Evolutionary conservation across 768 basidiomycete species (phyloP).

Genomic region (Pulveroboletus ravenelii): DNA sequence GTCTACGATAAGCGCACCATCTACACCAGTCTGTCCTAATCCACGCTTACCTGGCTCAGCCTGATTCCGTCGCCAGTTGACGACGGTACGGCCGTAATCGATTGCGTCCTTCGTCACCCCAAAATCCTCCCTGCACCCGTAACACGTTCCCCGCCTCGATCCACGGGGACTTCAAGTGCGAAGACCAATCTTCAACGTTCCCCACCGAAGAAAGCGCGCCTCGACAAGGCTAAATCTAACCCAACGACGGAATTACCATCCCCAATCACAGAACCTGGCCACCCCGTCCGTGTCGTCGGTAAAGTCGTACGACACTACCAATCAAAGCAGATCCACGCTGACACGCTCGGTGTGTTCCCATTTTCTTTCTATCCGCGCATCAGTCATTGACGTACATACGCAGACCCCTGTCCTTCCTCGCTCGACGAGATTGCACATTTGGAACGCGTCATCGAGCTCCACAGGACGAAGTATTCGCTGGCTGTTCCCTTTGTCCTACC

Average conservation of each 20-base stretch:
- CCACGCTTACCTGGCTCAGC: not conserved
- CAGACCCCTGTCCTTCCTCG: conserved; percentile 43
- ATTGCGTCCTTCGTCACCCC: conserved; percentile 50
- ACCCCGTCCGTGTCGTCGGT: conserved; percentile 44
- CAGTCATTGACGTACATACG: not conserved
- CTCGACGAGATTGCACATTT: conserved; percentile 63
- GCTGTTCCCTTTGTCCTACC: conserved; percentile 45
- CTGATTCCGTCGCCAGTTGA: conserved; percentile 47
- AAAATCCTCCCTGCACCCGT: conserved; percentile 21
- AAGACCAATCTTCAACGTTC: not conserved
- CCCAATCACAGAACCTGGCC: conserved; percentile 43
- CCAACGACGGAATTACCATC: conserved; percentile 21
- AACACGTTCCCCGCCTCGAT: conserved; percentile 7
- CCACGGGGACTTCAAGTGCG: not conserved
- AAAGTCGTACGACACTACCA: conserved; percentile 38
- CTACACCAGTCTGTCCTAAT: conserved; percentile 45
- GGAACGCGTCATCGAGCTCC: conserved; percentile 47
- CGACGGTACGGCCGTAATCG: conserved; percentile 70
- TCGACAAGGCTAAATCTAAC: conserved; percentile 4
- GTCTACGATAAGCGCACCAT: conserved; percentile 54
- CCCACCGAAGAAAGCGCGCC: conserved; percentile 16
- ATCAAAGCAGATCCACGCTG: conserved; percentile 43
- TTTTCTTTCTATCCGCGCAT: not conserved
- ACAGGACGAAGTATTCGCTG: conserved; percentile 47
- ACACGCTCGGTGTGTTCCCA: conserved; percentile 45